Evolutionary conservation across 495 filamentous ascomycete genomes (phyloP).

Genomic region (Penicillium herquei): DNA sequence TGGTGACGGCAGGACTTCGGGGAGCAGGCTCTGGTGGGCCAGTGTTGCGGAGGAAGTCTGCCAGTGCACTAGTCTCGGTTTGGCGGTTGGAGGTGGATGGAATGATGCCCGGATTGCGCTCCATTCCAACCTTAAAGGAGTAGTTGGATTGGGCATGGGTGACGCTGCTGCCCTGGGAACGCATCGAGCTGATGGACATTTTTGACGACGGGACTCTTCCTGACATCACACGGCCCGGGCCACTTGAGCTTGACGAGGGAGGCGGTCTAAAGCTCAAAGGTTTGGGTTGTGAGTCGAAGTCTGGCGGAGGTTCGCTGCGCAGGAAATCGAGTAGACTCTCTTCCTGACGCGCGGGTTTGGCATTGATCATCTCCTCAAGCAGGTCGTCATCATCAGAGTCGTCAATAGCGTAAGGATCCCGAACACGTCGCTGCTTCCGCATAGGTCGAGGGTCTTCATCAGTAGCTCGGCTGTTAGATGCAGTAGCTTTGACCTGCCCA

Average conservation of each 20-base stretch:
- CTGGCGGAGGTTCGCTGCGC: constrained; percentile 73
- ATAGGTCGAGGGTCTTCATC: constrained; percentile 30
- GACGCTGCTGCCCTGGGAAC: constrained; percentile 22
- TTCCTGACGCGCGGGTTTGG: constrained; percentile 49
- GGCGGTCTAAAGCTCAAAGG: constrained; percentile 27
- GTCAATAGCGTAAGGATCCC: constrained; percentile 91
- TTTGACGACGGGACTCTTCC: constrained; percentile 29
- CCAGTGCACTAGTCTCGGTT: constrained; percentile 67
- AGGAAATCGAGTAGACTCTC: constrained; percentile 88
- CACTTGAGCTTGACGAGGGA: constrained; percentile 51
- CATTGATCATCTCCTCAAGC: constrained; percentile 58
- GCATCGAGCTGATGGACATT: constrained; percentile 34
- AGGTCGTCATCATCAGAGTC: constrained; percentile 76
- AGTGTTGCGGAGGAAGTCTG: constrained; percentile 75
- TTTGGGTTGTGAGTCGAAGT: constrained; percentile 46
- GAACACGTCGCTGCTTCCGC: constrained; percentile 73
- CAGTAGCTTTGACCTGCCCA: constrained; percentile 17
- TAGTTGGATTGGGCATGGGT: constrained; percentile 32
- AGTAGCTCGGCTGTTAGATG: constrained; percentile 10
- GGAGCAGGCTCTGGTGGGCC: constrained; percentile 57
- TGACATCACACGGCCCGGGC: constrained; percentile 50
- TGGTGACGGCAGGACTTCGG: constrained; percentile 15
- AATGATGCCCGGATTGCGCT: constrained; percentile 32
- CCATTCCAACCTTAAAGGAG: constrained; percentile 37
- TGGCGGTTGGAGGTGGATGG: constrained; percentile 29